A percentile compares a stretch with the other conserved stretches of the same genome.
These are phyloP conservation scores for Epichloe sp. DNA, from an alignment of 2,329 filamentous ascomycete genomes.

Conservation along the genomic window DNA sequence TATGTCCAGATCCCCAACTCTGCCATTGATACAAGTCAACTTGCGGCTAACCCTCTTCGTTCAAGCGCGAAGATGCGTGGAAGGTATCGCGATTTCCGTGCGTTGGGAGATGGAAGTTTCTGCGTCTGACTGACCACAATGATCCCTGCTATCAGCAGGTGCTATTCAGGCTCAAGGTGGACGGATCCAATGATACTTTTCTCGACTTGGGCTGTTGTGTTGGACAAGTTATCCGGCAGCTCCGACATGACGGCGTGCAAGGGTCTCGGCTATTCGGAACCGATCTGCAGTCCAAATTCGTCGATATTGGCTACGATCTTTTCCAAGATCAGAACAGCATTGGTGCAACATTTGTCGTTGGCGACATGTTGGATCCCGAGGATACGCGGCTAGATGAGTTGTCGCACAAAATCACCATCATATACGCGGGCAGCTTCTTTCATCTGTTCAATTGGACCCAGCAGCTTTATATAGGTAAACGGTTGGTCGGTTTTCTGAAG, in stretches of 20 bases:
- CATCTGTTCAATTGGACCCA: slow-evolving; percentile 35
- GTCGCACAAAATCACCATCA: slow-evolving; percentile 29
- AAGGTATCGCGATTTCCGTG: slow-evolving; percentile 29
- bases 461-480: slow-evolving; percentile 30
- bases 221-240: slow-evolving; percentile 36
- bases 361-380: slow-evolving; percentile 33
- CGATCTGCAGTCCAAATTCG: slow-evolving; percentile 35
- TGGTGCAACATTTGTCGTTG: slow-evolving; percentile 34
- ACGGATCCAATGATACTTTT: slow-evolving; percentile 25
- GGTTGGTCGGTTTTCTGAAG: slow-evolving; percentile 32
- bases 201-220: slow-evolving; percentile 39
- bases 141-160: slow-evolving; percentile 31
- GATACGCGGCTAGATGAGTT: slow-evolving; percentile 22
- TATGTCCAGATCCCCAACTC: neutral
- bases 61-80: slow-evolving; percentile 34
- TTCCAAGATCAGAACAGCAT: slow-evolving; percentile 44
- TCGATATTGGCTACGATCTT: slow-evolving; percentile 48
- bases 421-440: slow-evolving; percentile 37
- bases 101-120: slow-evolving; percentile 37
- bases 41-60: neutral
- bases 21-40: neutral
- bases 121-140: slow-evolving; percentile 26
- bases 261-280: slow-evolving; percentile 34
- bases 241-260: slow-evolving; percentile 35
- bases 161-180: slow-evolving; percentile 26